These are phyloP conservation scores for Populus trichocarpa DNA, from an alignment of 441 rosid genomes.

Conservation along the genomic window DNA sequence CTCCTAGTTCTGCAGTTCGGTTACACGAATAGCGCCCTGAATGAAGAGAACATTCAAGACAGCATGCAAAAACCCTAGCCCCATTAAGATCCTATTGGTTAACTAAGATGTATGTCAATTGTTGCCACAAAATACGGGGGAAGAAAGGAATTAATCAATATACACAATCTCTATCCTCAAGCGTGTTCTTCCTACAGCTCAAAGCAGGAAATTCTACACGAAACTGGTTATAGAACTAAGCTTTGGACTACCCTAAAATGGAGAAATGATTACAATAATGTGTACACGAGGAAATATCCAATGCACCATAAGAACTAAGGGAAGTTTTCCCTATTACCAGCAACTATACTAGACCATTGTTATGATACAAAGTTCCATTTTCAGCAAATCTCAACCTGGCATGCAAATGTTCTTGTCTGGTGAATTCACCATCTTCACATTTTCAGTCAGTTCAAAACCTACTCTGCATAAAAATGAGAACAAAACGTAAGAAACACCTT, in stretches of 20 bases:
- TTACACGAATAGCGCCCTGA: background rate
- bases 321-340: conserved; percentile 21
- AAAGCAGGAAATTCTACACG: conserved; percentile 12
- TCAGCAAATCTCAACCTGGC: conserved; percentile 28
- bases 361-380: conserved; percentile 38
- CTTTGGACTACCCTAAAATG: conserved; percentile 18
- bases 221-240: conserved; percentile 16
- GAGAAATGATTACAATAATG: conserved; percentile 21
- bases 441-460: conserved; percentile 35
- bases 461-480: conserved; percentile 30
- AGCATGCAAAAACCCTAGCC: background rate
- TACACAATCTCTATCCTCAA: conserved; percentile 22
- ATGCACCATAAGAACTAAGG: conserved; percentile 17
- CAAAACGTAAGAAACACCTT: background rate
- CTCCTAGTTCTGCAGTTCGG: background rate
- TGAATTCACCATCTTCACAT: conserved; percentile 41
- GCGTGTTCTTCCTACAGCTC: conserved; percentile 20
- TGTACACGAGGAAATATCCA: conserved; percentile 29
- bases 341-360: conserved; percentile 2
- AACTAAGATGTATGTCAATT: conserved; percentile 3
- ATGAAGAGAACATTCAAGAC: background rate
- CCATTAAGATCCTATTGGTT: background rate
- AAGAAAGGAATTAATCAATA: conserved; percentile 10
- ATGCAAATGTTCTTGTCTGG: conserved; percentile 22
- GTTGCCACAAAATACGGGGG: conserved; percentile 5